A percentile compares a stretch with the other conserved stretches of the same genome.
Evolutionary conservation across 345 rosid genomes (phyloP).

Genomic region (Lumnitzera racemosa): DNA sequence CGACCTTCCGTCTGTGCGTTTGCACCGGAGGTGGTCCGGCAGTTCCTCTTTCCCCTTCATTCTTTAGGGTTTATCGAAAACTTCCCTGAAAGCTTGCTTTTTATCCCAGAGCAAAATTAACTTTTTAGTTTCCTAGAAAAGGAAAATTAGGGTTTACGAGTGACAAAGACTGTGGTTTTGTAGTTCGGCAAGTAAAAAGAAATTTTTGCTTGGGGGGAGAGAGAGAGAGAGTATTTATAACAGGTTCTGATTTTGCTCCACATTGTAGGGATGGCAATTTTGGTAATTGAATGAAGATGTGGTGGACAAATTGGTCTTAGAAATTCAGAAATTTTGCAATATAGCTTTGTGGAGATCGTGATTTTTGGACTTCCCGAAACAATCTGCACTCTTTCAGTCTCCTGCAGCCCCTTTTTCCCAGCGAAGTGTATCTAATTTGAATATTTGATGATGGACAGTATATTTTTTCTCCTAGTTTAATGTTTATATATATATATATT

Average conservation of each 20-base stretch:
- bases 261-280: slow-evolving; percentile 3
- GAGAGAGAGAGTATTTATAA: slow-evolving; percentile 6
- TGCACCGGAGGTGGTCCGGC: slow-evolving; percentile 84
- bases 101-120: slow-evolving; percentile 13
- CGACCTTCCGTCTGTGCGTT: slow-evolving; percentile 82
- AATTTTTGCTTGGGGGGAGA: not conserved
- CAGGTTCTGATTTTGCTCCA: too few relatives aligned
- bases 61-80: not conserved
- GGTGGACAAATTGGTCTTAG: slow-evolving; percentile 33
- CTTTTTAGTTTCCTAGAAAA: not conserved
- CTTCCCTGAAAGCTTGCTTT: slow-evolving; percentile 14
- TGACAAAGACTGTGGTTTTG: slow-evolving; percentile 11
- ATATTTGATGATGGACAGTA: too few relatives aligned
- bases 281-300: slow-evolving; percentile 24
- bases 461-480: too few relatives aligned
- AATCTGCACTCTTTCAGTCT: not conserved
- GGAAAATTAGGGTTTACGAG: slow-evolving; percentile 12
- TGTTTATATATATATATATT: too few relatives aligned
- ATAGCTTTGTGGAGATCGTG: slow-evolving; percentile 4
- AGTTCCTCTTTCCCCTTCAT: slow-evolving; percentile 33
- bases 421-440: too few relatives aligned
- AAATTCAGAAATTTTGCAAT: slow-evolving; percentile 11
- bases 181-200: not conserved
- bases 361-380: not conserved
- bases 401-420: too few relatives aligned